Evolutionary conservation across 768 basidiomycete genomes (phyloP).

Genomic region (Leccinum variicolor): DNA sequence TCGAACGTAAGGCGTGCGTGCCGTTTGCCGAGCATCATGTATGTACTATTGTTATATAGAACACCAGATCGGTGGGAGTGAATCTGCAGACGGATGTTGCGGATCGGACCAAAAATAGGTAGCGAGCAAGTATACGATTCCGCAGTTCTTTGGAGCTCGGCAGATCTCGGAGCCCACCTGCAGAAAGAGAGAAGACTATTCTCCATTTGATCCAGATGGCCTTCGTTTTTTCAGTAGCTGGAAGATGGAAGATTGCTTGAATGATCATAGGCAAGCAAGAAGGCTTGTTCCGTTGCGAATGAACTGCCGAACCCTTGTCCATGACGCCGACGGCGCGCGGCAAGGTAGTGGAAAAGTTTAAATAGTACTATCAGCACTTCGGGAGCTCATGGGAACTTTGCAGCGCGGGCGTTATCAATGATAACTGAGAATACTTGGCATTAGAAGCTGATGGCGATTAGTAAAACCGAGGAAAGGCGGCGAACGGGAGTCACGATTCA

Average conservation of each 20-base stretch:
- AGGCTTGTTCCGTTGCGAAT: not conserved
- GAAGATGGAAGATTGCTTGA: not conserved
- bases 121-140: not conserved
- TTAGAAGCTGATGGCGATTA: not conserved
- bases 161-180: not conserved
- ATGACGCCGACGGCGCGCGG: not conserved
- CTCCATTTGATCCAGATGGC: not conserved
- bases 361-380: not conserved
- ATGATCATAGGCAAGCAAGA: not conserved
- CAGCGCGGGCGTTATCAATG: not conserved
- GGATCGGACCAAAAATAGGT: not conserved
- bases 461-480: not conserved
- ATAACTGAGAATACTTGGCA: not conserved
- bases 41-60: not conserved
- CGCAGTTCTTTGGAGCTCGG: not conserved
- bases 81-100: not conserved
- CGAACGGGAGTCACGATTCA: not conserved
- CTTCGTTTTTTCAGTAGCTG: not conserved
- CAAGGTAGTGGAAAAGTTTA: not conserved
- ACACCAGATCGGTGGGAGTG: not conserved
- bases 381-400: not conserved
- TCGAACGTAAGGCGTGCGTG: not conserved
- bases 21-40: not conserved
- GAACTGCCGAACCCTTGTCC: not conserved
- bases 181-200: not conserved